Percentiles rank a stretch among this genome's conserved stretches.
phyloP scores from a whole-genome alignment of 176 grass and related monocot species.

The Carex cristatella region DNA sequence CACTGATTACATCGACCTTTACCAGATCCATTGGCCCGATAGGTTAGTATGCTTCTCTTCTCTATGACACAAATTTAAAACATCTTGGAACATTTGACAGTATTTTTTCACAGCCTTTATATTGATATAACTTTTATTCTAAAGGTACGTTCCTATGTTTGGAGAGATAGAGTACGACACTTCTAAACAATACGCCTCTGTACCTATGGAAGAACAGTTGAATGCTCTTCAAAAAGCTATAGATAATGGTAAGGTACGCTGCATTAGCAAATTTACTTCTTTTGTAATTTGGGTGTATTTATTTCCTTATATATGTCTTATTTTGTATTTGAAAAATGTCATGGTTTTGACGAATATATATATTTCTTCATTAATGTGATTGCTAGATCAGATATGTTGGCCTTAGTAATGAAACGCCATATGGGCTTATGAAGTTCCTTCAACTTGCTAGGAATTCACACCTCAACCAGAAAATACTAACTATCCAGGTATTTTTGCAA shows the following conservation, averaged over 20 bases:
- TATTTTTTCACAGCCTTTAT: neutral
- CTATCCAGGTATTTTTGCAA: slow-evolving; percentile 51
- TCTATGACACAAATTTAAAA: neutral
- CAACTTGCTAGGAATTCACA: slow-evolving; percentile 34
- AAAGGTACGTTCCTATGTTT: slow-evolving; percentile 94
- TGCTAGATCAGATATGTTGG: slow-evolving; percentile 86
- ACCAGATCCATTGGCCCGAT: slow-evolving; percentile 98
- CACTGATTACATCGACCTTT: slow-evolving; percentile 87
- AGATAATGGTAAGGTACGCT: slow-evolving; percentile 62
- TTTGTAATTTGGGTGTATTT: neutral
- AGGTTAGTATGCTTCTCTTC: slow-evolving; percentile 39
- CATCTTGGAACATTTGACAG: neutral
- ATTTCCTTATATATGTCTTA: neutral
- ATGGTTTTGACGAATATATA: neutral
- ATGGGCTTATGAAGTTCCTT: slow-evolving; percentile 89
- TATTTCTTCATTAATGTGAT: slow-evolving; percentile 1
- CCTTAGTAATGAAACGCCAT: slow-evolving; percentile 89
- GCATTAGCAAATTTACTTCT: neutral
- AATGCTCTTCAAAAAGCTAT: slow-evolving; percentile 65
- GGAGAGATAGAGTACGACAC: slow-evolving; percentile 74
- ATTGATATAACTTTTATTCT: neutral
- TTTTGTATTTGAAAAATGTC: neutral
- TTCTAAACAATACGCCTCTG: slow-evolving; percentile 44
- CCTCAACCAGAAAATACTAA: slow-evolving; percentile 46
- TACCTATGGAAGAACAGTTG: slow-evolving; percentile 74